These are phyloP conservation scores for Pseudognaphalium luteoalbum DNA, from an alignment of 129 eudicot species.

Conservation along the genomic window DNA sequence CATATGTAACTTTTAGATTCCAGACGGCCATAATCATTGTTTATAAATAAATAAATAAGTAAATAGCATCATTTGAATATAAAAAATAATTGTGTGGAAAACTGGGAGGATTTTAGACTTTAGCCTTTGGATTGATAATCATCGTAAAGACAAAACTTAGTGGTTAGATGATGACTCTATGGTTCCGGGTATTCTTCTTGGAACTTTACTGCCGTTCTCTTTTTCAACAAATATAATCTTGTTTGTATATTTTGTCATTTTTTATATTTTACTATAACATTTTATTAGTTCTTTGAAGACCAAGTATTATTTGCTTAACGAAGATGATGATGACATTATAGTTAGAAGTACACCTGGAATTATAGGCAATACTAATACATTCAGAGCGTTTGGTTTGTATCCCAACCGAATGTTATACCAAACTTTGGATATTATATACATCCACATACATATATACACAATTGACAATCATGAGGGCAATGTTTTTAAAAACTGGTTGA, in stretches of 20 bases:
- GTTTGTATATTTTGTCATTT: background rate
- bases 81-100: background rate
- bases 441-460: no score
- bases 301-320: background rate
- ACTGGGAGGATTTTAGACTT: no score
- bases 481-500: no score
- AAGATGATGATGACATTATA: background rate
- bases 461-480: no score
- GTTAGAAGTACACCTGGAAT: background rate
- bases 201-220: background rate
- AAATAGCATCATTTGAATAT: background rate
- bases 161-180: slow-evolving; percentile 7
- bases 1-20: background rate
- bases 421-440: no score
- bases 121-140: slow-evolving; percentile 1
- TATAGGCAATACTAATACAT: no score
- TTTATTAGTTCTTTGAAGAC: background rate
- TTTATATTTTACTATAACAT: background rate
- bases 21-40: background rate
- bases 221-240: background rate
- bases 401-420: no score
- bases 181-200: background rate
- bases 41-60: background rate
- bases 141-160: slow-evolving; percentile 13
- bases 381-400: background rate